phyloP scores from a whole-genome alignment of 2,329 filamentous ascomycete genomes.

The Anthostomella pinea region DNA sequence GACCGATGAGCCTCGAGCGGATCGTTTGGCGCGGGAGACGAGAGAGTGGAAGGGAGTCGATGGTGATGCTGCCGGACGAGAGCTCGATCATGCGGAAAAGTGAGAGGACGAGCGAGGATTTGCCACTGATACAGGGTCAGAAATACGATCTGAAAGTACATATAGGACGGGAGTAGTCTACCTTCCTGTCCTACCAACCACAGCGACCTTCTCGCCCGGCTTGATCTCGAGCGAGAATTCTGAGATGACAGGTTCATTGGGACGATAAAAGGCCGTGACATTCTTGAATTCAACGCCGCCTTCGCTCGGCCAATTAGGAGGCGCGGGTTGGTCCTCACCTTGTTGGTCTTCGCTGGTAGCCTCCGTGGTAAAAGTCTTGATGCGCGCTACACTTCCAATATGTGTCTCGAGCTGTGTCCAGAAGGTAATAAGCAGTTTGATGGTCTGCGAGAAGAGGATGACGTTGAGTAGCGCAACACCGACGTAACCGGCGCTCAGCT shows the following conservation, averaged over 20 bases:
- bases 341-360: slow-evolving; percentile 5
- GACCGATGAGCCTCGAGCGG: slow-evolving; percentile 39
- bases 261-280: slow-evolving; percentile 28
- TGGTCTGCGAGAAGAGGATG: slow-evolving; percentile 15
- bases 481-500: slow-evolving; percentile 6
- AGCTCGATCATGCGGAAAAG: slow-evolving; percentile 49
- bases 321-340: slow-evolving; percentile 4
- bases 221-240: slow-evolving; percentile 24
- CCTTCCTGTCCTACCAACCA: slow-evolving; percentile 49
- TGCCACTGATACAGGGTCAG: slow-evolving; percentile 35
- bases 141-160: background rate
- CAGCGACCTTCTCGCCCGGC: slow-evolving; percentile 44
- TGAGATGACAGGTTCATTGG: slow-evolving; percentile 17
- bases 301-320: slow-evolving; percentile 23
- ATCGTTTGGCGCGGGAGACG: slow-evolving; percentile 41
- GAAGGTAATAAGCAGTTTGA: slow-evolving; percentile 20
- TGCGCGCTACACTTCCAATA: slow-evolving; percentile 21
- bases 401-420: slow-evolving; percentile 27
- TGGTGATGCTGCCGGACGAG: slow-evolving; percentile 39
- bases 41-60: slow-evolving; percentile 48
- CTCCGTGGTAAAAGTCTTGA: slow-evolving; percentile 8
- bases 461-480: slow-evolving; percentile 23
- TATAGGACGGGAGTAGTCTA: background rate
- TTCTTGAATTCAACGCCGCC: slow-evolving; percentile 24
- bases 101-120: slow-evolving; percentile 41